Conservation (phyloP, 2,329 filamentous ascomycete species). For the Neocatenulostroma microsporum region DNA sequence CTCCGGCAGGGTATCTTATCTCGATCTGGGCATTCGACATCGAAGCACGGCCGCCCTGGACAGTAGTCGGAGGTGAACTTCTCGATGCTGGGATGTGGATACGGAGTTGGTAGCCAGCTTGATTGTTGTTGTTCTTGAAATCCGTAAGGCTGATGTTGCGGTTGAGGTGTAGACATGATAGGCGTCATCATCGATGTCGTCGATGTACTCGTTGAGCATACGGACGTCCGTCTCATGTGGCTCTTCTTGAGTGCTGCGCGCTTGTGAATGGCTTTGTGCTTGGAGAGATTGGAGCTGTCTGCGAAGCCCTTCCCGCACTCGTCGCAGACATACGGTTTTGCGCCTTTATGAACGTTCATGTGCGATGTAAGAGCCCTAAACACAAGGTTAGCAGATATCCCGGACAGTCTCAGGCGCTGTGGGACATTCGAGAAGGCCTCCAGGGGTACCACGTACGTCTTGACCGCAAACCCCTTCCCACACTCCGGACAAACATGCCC, state of each 20-base stretch:
- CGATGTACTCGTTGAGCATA: not conserved
- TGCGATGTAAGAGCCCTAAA: constrained; percentile 57
- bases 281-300: constrained; percentile 29
- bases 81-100: constrained; percentile 7
- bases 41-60: constrained; percentile 12
- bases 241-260: constrained; percentile 7
- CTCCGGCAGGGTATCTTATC: constrained; percentile 10
- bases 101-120: not conserved
- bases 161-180: not conserved
- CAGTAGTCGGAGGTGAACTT: constrained; percentile 3
- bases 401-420: too few species aligned
- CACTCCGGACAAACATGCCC: constrained; percentile 49
- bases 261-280: constrained; percentile 22
- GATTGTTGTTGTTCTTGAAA: constrained; percentile 1
- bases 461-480: constrained; percentile 55
- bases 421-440: too few species aligned
- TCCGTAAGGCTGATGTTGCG: not conserved
- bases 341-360: constrained; percentile 50
- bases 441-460: too few species aligned
- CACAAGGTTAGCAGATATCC: too few species aligned
- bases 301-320: constrained; percentile 29
- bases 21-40: constrained; percentile 8
- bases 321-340: constrained; percentile 38
- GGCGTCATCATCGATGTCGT: constrained; percentile 2
- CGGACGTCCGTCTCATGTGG: constrained; percentile 2